Percentiles rank a stretch among this genome's conserved stretches.
These are phyloP conservation scores for Entophlyctis helioformis DNA, from an alignment of 192 early-diverging fungal species.

Conservation along the genomic window DNA sequence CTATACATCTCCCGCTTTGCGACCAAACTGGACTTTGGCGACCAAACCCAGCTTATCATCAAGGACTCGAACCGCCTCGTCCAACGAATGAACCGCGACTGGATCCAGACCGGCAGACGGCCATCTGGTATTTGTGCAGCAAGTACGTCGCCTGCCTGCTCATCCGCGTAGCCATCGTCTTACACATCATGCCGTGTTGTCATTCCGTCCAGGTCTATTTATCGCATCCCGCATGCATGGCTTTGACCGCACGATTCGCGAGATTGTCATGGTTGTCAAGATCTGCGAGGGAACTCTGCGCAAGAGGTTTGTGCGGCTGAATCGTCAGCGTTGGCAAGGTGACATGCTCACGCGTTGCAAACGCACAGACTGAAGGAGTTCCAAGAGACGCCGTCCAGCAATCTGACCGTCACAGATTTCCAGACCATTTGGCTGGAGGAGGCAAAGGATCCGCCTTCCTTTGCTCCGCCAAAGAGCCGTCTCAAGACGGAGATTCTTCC, in stretches of 20 bases:
- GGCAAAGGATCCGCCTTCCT: conserved; percentile 74
- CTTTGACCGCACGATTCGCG: conserved; percentile 65
- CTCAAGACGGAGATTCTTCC: too few relatives aligned
- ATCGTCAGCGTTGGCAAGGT: too few relatives aligned
- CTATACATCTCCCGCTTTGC: conserved; percentile 91
- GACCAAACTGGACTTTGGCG: conserved; percentile 78
- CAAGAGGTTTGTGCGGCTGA: conserved; percentile 43
- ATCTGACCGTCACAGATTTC: conserved; percentile 71
- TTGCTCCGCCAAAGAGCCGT: too few relatives aligned
- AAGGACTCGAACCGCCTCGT: conserved; percentile 71
- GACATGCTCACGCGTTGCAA: not conserved
- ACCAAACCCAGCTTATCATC: conserved; percentile 64
- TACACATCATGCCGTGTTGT: too few relatives aligned
- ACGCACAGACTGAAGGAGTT: conserved; percentile 64
- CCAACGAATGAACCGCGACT: conserved; percentile 86
- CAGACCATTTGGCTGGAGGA: conserved; percentile 73
- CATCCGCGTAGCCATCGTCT: too few relatives aligned
- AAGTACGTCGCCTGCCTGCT: too few relatives aligned
- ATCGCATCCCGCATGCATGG: conserved; percentile 88
- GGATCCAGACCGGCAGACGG: conserved; percentile 79
- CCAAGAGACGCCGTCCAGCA: conserved; percentile 58
- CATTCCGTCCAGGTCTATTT: conserved; percentile 46
- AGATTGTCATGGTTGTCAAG: conserved; percentile 83
- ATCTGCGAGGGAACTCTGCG: conserved; percentile 77
- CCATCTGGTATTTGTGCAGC: conserved; percentile 94